phyloP scores from a whole-genome alignment of 768 basidiomycete species.

The Tephrocybe sp. region DNA sequence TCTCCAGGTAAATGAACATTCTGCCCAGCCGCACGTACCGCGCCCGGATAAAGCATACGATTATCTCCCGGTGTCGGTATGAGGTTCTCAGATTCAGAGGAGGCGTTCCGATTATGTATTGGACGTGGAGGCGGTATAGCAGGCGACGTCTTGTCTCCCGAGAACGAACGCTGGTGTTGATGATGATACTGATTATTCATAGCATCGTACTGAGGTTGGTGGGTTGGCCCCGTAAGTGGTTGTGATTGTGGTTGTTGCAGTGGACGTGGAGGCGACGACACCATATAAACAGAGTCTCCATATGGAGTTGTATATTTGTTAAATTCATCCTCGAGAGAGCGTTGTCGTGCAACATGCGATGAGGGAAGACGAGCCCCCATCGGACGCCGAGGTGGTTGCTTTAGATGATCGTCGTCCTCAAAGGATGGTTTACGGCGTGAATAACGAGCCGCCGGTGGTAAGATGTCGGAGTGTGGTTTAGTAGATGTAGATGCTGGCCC shows the following conservation, averaged over 20 bases:
- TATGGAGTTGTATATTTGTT: background rate
- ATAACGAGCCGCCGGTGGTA: background rate
- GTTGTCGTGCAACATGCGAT: background rate
- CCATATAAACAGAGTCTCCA: background rate
- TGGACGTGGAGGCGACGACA: background rate
- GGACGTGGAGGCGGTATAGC: slow-evolving; percentile 7
- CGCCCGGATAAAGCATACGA: slow-evolving; percentile 32
- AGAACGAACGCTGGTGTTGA: slow-evolving; percentile 14
- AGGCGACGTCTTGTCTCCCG: slow-evolving; percentile 13
- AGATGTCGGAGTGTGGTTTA: background rate
- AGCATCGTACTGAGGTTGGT: too few species aligned
- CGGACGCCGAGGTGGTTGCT: background rate
- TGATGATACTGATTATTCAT: background rate
- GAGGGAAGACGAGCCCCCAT: slow-evolving; percentile 9
- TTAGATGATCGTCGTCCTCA: background rate
- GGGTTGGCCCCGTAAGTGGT: background rate
- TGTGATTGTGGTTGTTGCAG: background rate
- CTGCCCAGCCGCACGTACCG: slow-evolving; percentile 35
- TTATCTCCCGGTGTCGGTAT: slow-evolving; percentile 21
- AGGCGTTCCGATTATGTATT: slow-evolving; percentile 17
- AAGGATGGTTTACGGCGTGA: background rate
- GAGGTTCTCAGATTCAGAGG: slow-evolving; percentile 25
- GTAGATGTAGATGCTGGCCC: background rate
- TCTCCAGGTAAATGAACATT: background rate
- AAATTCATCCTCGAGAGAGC: slow-evolving; percentile 3